Evolutionary conservation across 1,284 basidiomycete genomes (phyloP), one percentile per base, ranked within the genome.

Genomic region (Melanopsichium pennsylvanicum): DNA sequence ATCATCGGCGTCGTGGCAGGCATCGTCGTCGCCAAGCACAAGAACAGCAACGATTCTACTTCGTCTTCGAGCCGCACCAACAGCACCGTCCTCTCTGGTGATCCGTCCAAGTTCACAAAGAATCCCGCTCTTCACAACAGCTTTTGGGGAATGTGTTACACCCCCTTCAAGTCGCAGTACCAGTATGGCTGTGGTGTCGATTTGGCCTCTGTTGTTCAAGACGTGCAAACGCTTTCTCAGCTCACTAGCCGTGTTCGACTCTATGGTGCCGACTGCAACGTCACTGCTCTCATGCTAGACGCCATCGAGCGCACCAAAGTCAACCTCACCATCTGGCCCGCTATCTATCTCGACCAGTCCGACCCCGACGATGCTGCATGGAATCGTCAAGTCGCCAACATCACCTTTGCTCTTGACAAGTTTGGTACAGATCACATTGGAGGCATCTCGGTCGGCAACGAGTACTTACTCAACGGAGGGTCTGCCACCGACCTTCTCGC

Each of bases 231-330:
- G 1, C 45, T 64, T 18, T 64, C 61, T 6, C 61, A 64, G 38
- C 50, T 64, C 42, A 64, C 61, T 29, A 44, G 36, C 18, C 49
- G 55, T 18, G 61, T 64, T 1, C 46, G 61, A 35, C 61, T 59
- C 15, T 64, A 64, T 31, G 61, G 55, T 25, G 44, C 61, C n/a
- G 66, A 69, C 46, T 69, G 66, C 66, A 64, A 64, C 49, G 49
- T 58, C 37, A 64, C 66, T 22, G 54, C 60, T 2, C 45, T 63
- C 18, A 25, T 63, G 26, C 61, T 69, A 34, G 58, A 69, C 21
- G 66, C 61, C 16, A 62, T 69, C 25, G 35, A 69, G 19, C 58
- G 54, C 13, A 69, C 66, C 25, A 69, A 69, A 55, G 44, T 45
- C 43, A 55, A 69, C 32, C 47, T 69, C 34, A 64, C 60, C 49